Evolutionary conservation across 2,329 filamentous ascomycete genomes (phyloP).

Genomic region (Verticillium dahliae): DNA sequence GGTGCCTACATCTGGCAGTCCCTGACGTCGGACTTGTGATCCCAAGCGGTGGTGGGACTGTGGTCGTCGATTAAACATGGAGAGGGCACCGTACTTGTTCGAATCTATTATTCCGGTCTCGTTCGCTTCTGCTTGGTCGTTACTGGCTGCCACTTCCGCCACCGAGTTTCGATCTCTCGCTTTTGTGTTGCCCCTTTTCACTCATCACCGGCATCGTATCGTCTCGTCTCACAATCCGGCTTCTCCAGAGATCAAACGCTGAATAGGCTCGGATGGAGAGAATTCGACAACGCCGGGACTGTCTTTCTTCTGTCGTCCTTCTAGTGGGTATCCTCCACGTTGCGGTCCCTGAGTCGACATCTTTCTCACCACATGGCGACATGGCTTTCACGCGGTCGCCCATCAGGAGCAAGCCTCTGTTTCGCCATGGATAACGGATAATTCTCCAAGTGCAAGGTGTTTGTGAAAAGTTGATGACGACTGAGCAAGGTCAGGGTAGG

Average conservation of each 20-base stretch:
- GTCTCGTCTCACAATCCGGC: not conserved
- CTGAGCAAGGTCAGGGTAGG: not conserved
- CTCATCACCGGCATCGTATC: not conserved
- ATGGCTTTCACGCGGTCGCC: not conserved
- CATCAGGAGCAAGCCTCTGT: not conserved
- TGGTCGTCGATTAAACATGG: not conserved
- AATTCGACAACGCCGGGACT: no score
- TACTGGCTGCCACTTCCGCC: not conserved
- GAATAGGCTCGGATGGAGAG: no score
- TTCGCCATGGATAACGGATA: not conserved
- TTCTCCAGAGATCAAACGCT: no score
- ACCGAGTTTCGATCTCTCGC: not conserved
- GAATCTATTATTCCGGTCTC: not conserved
- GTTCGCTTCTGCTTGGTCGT: not conserved
- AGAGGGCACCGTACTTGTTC: no score
- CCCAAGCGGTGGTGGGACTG: not conserved
- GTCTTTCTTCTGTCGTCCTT: not conserved
- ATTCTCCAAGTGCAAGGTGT: not conserved
- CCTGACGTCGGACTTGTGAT: not conserved
- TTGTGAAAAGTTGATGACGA: not conserved
- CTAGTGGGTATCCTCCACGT: not conserved
- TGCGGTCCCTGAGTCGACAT: not conserved
- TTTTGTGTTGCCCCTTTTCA: not conserved
- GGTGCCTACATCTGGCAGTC: not conserved
- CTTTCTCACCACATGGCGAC: not conserved